Evolutionary conservation across 257 asterid genomes (phyloP).

Genomic region (Solanum pimpinellifolium): DNA sequence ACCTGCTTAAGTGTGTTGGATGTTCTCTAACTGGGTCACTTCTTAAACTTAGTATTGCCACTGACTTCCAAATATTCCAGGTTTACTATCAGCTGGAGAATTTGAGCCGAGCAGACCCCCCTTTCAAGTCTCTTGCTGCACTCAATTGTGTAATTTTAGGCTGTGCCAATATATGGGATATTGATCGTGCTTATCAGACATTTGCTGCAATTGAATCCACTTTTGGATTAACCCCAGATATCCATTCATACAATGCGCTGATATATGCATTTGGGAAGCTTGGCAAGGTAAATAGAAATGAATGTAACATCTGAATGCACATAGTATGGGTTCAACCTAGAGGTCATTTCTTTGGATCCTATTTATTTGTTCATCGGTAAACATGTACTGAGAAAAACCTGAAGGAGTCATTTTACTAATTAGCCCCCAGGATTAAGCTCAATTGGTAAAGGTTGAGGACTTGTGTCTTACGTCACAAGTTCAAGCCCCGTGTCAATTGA

Average conservation of each 20-base stretch:
- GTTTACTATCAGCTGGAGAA: constrained; percentile 93
- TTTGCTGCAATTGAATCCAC: constrained; percentile 52
- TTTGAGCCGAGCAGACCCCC: constrained; percentile 50
- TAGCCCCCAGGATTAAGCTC: neutral
- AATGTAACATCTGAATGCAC: neutral
- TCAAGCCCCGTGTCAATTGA: neutral
- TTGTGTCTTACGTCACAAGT: neutral
- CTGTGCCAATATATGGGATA: constrained; percentile 94
- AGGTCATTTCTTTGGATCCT: neutral
- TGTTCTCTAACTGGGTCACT: neutral
- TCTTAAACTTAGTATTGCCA: neutral
- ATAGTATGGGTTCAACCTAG: neutral
- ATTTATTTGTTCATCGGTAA: neutral
- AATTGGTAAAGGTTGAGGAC: neutral
- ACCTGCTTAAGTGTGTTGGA: neutral
- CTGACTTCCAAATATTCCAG: constrained; percentile 26
- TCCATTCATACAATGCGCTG: constrained; percentile 82
- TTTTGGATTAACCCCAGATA: constrained; percentile 65
- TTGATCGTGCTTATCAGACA: constrained; percentile 93
- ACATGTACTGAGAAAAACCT: neutral
- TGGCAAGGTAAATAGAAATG: constrained; percentile 40
- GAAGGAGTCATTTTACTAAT: neutral
- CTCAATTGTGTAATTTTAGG: constrained; percentile 84
- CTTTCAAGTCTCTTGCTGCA: constrained; percentile 81
- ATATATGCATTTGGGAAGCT: constrained; percentile 77